Evolutionary conservation across 495 filamentous ascomycete genomes (phyloP).

Genomic region (Aspergillus funiculosus): DNA sequence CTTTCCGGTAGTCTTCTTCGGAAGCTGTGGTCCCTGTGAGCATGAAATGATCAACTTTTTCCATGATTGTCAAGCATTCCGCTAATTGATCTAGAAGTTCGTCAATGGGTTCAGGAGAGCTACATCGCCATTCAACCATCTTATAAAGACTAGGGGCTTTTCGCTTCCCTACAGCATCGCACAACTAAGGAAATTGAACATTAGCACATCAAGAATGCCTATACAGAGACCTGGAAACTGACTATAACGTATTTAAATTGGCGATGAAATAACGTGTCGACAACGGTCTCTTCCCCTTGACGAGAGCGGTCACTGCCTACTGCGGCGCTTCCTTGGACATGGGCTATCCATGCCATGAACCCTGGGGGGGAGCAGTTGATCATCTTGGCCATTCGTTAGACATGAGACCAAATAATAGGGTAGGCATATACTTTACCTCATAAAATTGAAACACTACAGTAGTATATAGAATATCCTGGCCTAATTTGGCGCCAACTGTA

Average conservation of each 20-base stretch:
- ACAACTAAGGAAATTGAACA: conserved; percentile 9
- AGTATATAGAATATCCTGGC: conserved; percentile 23
- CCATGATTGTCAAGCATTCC: conserved; percentile 18
- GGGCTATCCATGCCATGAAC: conserved; percentile 23
- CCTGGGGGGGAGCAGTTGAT: conserved; percentile 25
- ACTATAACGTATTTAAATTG: conserved; percentile 26
- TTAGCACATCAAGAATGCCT: background rate
- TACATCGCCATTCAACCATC: background rate
- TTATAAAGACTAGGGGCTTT: conserved; percentile 17
- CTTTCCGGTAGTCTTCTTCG: conserved; percentile 1
- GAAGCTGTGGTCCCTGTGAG: background rate
- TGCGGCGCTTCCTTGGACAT: conserved; percentile 25
- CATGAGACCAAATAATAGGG: background rate
- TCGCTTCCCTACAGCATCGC: conserved; percentile 20
- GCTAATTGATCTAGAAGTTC: conserved; percentile 19
- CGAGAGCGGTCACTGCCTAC: conserved; percentile 13
- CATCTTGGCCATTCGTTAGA: conserved; percentile 13
- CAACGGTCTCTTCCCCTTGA: conserved; percentile 5
- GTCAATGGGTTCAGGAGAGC: conserved; percentile 17
- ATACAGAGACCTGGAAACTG: background rate
- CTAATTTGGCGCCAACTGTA: conserved; percentile 11
- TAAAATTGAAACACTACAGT: conserved; percentile 26
- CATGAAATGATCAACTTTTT: conserved; percentile 16
- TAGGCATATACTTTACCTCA: conserved; percentile 15
- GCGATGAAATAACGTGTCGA: conserved; percentile 20